Base-by-base conservation (phyloP, 2,329 filamentous ascomycete species). In the Hypomyces perniciosus region DNA sequence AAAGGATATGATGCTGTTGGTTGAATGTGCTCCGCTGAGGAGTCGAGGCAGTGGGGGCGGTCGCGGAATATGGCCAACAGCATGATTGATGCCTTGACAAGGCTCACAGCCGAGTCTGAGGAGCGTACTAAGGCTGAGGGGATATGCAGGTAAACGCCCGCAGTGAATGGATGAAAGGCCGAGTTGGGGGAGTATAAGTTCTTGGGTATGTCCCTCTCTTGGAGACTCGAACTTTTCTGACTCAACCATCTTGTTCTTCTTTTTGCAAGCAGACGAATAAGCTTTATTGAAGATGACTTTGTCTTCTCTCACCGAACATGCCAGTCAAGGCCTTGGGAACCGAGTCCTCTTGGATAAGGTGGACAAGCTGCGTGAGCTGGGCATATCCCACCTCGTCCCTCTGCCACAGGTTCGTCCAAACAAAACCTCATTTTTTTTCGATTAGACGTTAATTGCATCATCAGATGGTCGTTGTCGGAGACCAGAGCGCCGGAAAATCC, bases 401-500 rank as follows among this genome's bases (percentile, higher is more conserved):
- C 60, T 67, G 1, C 65, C 62, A 1, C 84, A 90, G 71, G 88
- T 92, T 56, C 35, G 50, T 55, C 2, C 6, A 46, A 44, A 8
- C 10, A 27, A 42, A 9, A 30, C 4, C 41, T 34, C 9, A 27
- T 1, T 6, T 33, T 20, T 44, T 9, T 5, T n/a, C 6, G 1
- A 1, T n/a, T 29, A 37, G 7, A 37, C 28, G 7, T 5, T 10
- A 41, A 5, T 12, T 4, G 27, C 4, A n/a, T 28, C 20, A 20
- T 20, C 9, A 54, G 52, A 88, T 93, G 58, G 86, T 86, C 34
- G 88, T 91, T 6, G 88, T 92, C 8, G 89, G 89, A 54, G 90
- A 88, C 58, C 89, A 93, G 63, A 91, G 86, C 0, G 90, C 88
- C 40, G 89, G 89, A 61, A 95, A 95, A 73, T 90, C 85, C 66